Evolutionary conservation across 2,329 filamentous ascomycete genomes (phyloP), one percentile per base, ranked within the genome.

Genomic region (Fonsecaea erecta): DNA sequence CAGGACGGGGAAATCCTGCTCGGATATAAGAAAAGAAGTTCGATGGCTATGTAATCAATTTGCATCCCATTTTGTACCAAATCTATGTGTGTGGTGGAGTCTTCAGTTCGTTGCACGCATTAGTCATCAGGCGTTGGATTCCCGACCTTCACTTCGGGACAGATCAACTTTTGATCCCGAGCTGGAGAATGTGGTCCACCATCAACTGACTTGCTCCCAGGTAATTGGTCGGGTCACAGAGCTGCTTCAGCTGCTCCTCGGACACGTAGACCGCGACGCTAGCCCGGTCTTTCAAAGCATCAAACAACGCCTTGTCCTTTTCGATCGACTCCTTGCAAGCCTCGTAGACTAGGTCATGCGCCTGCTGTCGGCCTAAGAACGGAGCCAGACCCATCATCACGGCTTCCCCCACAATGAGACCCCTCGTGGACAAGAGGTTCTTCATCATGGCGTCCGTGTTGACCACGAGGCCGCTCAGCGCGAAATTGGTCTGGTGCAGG

Each of bases 321-420:
- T 84, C 82, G 60, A 83, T 83, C 51, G 79, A 79, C 67, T 77
- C 75, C 65, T 79, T 80, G 70, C 84, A 87, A 1, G 83, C 83
- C 65, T 81, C 80, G 55, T 86, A 86, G 1, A 86, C 83, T 40
- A 85, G 76, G 68, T 86, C 84, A 72, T 86, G 84, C 1, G 84
- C 84, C 18, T 79, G 76, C 64, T 84, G 82, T 14, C 84, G 76
- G 8, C 84, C 84, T 46, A 84, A 74, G 73, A 81, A 75, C 16
- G 79, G 77, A n/a, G 83, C 85, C 56, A 86, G 76, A 1, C 79
- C 81, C 85, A 86, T 86, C 84, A 86, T 86, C n/a, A 86, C 82
- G 1, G 84, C 83, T 74, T 86, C 85, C 0, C 79, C 84, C 12
- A 86, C 84, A 68, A 86, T 86, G 21, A 86, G 73, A 0, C 84